Evolutionary conservation across 2,329 filamentous ascomycete genomes (phyloP), one percentile per base, ranked within the genome.

Genomic region (Microcyclospora tardicrescens): DNA sequence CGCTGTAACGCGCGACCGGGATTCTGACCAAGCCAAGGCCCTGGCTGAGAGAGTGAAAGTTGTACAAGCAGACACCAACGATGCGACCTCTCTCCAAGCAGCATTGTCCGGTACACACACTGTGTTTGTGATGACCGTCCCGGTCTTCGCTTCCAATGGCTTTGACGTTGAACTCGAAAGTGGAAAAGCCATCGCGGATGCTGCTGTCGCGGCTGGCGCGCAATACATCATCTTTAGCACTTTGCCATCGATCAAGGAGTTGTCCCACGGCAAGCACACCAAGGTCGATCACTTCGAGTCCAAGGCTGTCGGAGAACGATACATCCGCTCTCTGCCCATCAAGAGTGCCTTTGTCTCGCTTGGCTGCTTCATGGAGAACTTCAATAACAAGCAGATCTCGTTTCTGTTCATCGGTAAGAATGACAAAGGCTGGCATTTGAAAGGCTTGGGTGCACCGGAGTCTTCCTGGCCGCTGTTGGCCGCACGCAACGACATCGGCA

Each of bases 141-240:
- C 41, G 9, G 36, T 35, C 13, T 39, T 37, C 19, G 42, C 37
- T 12, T 32, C 42, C 9, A 29, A 42, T 24, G 49, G 66, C 10
- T 53, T 53, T 39, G 67, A 64, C 41, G 53, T 65, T 2, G 73
- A 77, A 54, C 52, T 64, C 9, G 57, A 57, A 9, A 65, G 73
- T 35, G 71, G 72, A 0, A 67, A 64, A 43, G 75, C 75, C 40
- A 70, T 76, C 24, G 68, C 62, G 4, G 66, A 74, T 42, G 72
- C 69, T 0, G 67, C 68, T n/a, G 64, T 48, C 60, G 55, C 29
- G 58, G 16, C 13, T 1, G 48, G 55, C 3, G 43, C 38, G 6
- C 27, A 40, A 16, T 54, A 49, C 1, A 41, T 69, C 2, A 44
- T 69, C 4, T 50, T 61, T 3, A 65, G 59, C n/a, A 54, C 55